Evolutionary conservation across 108 stramenopile genomes (phyloP).

Genomic region (Ochromonas danica): DNA sequence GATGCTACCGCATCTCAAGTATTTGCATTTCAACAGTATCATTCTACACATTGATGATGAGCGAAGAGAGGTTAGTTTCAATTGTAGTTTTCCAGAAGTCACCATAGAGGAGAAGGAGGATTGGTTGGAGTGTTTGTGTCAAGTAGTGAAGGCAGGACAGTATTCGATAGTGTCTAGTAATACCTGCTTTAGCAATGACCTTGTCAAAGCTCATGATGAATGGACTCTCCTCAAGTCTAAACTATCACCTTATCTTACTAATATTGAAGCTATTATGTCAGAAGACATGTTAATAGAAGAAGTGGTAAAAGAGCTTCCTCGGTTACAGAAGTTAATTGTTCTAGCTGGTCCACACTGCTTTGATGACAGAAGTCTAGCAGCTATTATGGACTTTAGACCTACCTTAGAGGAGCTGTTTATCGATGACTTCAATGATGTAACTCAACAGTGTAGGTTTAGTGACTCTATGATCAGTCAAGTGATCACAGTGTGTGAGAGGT

Average conservation of each 20-base stretch:
- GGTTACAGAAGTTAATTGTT: constrained; percentile 17
- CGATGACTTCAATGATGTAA: constrained; percentile 16
- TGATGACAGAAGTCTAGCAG: constrained; percentile 15
- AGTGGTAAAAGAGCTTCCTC: constrained; percentile 15
- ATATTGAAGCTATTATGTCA: constrained; percentile 17
- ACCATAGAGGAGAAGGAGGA: constrained; percentile 14
- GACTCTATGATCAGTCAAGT: constrained; percentile 15
- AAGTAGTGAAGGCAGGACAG: constrained; percentile 14
- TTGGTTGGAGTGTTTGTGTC: constrained; percentile 15
- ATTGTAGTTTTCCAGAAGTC: constrained; percentile 16
- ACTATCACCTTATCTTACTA: too few species aligned
- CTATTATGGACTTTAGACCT: constrained; percentile 16
- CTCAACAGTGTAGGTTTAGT: constrained; percentile 15
- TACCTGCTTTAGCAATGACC: constrained; percentile 15
- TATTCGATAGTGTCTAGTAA: constrained; percentile 17
- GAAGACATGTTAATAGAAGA: constrained; percentile 17
- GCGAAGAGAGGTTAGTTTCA: constrained; percentile 15
- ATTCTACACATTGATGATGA: constrained; percentile 17
- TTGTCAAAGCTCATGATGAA: constrained; percentile 16
- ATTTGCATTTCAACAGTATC: constrained; percentile 17
- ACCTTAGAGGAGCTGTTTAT: constrained; percentile 15
- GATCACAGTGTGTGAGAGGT: constrained; percentile 14
- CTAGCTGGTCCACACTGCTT: constrained; percentile 13
- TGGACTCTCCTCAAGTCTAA: constrained; percentile 15
- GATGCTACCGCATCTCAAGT: constrained; percentile 14